Conservation (phyloP, 148 eudicot species). For the Chenopodium formosanum region DNA sequence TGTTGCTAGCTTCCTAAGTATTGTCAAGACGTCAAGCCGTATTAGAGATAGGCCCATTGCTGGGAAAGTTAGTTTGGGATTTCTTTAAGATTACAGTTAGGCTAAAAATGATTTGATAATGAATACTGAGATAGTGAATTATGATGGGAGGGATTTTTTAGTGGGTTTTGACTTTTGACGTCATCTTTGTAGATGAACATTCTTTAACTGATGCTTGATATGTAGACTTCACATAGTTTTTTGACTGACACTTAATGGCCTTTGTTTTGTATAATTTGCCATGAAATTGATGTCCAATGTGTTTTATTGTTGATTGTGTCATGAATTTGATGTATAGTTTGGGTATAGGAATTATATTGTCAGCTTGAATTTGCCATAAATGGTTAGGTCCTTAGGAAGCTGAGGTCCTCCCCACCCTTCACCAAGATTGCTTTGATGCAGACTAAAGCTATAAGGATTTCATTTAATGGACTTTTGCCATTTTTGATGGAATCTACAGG, state of each 20-base stretch:
- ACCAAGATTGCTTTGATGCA: not conserved
- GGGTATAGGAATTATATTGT: not conserved
- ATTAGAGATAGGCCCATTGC: not conserved
- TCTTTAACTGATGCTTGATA: not conserved
- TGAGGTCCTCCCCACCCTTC: not conserved
- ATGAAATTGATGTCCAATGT: not conserved
- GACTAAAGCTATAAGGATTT: not conserved
- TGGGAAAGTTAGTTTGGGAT: not conserved
- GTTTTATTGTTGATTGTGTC: not conserved
- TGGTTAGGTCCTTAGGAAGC: not conserved
- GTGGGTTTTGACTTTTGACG: not conserved
- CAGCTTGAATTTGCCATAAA: not conserved
- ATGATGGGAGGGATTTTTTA: not conserved
- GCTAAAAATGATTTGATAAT: not conserved
- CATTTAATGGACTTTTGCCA: too few species aligned
- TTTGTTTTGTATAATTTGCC: not conserved
- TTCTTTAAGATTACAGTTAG: not conserved
- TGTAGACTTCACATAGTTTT: not conserved
- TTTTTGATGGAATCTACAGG: too few species aligned
- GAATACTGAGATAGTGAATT: not conserved
- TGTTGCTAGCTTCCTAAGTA: not conserved
- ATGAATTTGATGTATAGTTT: slow-evolving; percentile 1
- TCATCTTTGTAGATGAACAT: not conserved
- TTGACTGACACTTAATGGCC: not conserved
- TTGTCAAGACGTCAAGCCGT: not conserved